Base-by-base conservation (phyloP, 768 basidiomycete genomes). In the Mycena latifolia region DNA sequence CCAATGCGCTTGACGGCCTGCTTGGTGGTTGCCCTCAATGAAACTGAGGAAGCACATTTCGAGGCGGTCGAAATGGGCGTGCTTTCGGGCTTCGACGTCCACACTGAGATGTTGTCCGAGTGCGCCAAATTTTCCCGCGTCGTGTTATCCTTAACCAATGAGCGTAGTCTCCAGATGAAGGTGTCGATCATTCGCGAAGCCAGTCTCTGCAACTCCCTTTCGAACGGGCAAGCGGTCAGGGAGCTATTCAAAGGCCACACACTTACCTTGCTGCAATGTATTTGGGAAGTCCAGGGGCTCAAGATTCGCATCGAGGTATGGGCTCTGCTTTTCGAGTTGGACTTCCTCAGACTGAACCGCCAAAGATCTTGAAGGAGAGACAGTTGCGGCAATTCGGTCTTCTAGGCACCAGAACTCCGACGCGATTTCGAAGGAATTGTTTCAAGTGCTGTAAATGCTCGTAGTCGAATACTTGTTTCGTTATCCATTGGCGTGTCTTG, bases 121-220 rank as follows among this genome's bases (percentile, higher is more conserved):
- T 62, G 28, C 52, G 52, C n/a, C 24, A 20, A 33, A 1, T 27
- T 17, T 11, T 33, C 43, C 29, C 9, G 27, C 3, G 1, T 24
- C 28, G 24, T 20, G 10, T 15, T 17, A 31, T 25, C 11, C 0
- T 28, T 61, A 15, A n/a, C n/a, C 29, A 18, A 7, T n/a, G 15
- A n/a, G 24, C 43, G 17, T 20, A 62, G 61, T 35, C n/a, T 61
- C 20, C 59, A 61, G 28, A 52, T 61, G 29, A 61, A 46, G 51
- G 59, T 52, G 28, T 61, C 59, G 14, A 24, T 62, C 24, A 54
- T 54, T 24, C 61, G 52, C 17, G 61, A 62, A 28, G 43, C 52
- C 4, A 54, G 43, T 14, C 51, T 62, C 51, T 33, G 20, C 41
- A 45, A 46, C 31, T 62, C 61, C 22, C 52, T 62, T 15, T 62